Evolutionary conservation across 2,329 filamentous ascomycete species (phyloP), one percentile per base, ranked within the genome.

Genomic region (Fusarium goolgardi): DNA sequence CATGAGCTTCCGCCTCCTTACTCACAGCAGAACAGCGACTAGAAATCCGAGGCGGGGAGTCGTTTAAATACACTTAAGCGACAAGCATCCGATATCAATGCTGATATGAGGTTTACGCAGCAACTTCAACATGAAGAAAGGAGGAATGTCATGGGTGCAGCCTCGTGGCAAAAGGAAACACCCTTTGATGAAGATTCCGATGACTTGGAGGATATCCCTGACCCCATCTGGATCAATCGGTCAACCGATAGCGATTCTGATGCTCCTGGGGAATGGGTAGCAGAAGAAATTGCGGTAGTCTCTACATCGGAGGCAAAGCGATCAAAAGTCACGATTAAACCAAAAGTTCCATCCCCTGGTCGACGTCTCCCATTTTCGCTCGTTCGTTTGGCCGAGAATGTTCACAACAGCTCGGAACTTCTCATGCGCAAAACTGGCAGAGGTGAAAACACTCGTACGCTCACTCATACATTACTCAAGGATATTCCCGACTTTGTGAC

Each of bases 1-100:
- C 50, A 60, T 18, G 67, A 59, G 27, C 55, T 53, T 56, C 66
- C 64, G 18, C 65, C 70, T 20, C 62, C 66, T 58, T 70, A 72
- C 37, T 41, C 35, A 39, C 56, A 58, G 39, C 27, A 29, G 27
- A 37, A 55, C 23, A 63, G 37, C 46, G 65, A 73, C 55, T 73
- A 74, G 67, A 51, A 47, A 62, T 63, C 59, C 45, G 29, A 29
- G 31, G 32, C 20, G 23, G 27, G 35, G 7, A 16, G 18, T 20
- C 18, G 11, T 46, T 37, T 7, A 18, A 25, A 10, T 43, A 9
- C 23, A 44, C 23, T 27, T 21, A 34, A 41, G 35, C 53, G 32
- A 31, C 20, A 16, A 46, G 18, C 6, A n/a, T 15, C 41, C n/a
- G n/a, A 45, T 20, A 8, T 7, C 7, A n/a, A 31, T 16, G 13